Conservation (phyloP, 2,329 filamentous ascomycete species). For the Arthrocladium fulminans region DNA sequence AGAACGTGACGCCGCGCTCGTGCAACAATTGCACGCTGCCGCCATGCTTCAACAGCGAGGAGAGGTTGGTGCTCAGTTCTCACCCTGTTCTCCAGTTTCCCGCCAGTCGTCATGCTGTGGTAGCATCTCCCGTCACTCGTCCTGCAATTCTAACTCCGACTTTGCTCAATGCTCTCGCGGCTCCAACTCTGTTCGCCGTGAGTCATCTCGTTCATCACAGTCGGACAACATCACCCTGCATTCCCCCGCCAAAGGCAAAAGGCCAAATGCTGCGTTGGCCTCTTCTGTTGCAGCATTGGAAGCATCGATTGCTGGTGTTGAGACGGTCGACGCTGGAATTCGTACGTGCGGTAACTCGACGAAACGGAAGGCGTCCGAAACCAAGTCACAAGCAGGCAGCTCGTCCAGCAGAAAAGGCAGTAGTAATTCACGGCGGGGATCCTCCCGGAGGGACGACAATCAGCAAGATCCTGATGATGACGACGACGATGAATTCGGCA, state of each 20-base stretch:
- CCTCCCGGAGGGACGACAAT: constrained; percentile 3
- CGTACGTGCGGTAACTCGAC: constrained; percentile 10
- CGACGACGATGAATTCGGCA: constrained; percentile 10
- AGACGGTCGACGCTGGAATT: background rate
- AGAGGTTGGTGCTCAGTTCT: constrained; percentile 18
- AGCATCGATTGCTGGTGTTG: constrained; percentile 1
- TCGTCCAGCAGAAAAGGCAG: background rate
- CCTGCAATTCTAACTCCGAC: background rate
- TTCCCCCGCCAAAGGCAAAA: background rate
- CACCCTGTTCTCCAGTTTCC: constrained; percentile 7
- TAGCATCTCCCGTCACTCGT: background rate
- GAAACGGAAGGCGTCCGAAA: constrained; percentile 16
- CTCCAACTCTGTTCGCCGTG: background rate
- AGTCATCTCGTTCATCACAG: background rate
- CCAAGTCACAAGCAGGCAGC: background rate
- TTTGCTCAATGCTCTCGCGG: background rate
- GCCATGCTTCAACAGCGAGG: constrained; percentile 11
- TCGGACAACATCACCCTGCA: background rate
- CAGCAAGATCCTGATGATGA: constrained; percentile 17
- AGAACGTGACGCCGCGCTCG: constrained; percentile 16
- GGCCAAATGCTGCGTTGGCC: background rate
- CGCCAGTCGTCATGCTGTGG: background rate
- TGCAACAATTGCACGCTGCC: constrained; percentile 15
- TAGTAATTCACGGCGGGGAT: background rate
- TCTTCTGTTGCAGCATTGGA: constrained; percentile 1